These are phyloP conservation scores for Primulina tabacum DNA, from an alignment of 257 asterid species.

Conservation along the genomic window DNA sequence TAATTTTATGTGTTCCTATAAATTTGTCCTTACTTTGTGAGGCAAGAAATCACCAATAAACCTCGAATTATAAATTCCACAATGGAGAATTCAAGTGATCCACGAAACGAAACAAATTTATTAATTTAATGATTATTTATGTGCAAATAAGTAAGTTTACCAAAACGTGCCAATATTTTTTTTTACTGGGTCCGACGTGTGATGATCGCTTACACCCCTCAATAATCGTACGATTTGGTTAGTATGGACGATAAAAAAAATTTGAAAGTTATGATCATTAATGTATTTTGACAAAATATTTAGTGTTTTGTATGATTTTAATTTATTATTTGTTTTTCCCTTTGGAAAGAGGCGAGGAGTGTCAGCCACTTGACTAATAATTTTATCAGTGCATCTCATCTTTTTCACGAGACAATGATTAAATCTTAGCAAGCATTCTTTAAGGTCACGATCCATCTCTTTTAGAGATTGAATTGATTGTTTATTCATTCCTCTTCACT, in stretches of 20 bases:
- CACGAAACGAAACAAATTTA: slow-evolving; percentile 26
- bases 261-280: too few relatives aligned
- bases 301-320: too few relatives aligned
- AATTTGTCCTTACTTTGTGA: slow-evolving; percentile 53
- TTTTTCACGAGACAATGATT: slow-evolving; percentile 39
- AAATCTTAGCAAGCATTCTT: slow-evolving; percentile 22
- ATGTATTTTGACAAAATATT: too few relatives aligned
- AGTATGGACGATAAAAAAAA: too few relatives aligned
- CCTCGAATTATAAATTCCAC: slow-evolving; percentile 37
- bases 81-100: slow-evolving; percentile 30
- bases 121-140: slow-evolving; percentile 25
- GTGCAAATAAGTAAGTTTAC: slow-evolving; percentile 17
- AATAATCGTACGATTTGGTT: too few relatives aligned
- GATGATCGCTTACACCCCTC: not conserved
- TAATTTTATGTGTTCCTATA: slow-evolving; percentile 39
- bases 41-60: slow-evolving; percentile 46
- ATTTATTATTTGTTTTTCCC: slow-evolving; percentile 5
- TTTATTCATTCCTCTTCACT: not conserved
- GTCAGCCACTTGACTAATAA: slow-evolving; percentile 22
- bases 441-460: slow-evolving; percentile 79
- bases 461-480: slow-evolving; percentile 32
- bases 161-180: not conserved
- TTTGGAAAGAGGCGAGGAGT: slow-evolving; percentile 10
- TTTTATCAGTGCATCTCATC: slow-evolving; percentile 43
- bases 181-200: too few relatives aligned